phyloP scores from a whole-genome alignment of 108 stramenopile species.

The Cyclotella kingstonii region DNA sequence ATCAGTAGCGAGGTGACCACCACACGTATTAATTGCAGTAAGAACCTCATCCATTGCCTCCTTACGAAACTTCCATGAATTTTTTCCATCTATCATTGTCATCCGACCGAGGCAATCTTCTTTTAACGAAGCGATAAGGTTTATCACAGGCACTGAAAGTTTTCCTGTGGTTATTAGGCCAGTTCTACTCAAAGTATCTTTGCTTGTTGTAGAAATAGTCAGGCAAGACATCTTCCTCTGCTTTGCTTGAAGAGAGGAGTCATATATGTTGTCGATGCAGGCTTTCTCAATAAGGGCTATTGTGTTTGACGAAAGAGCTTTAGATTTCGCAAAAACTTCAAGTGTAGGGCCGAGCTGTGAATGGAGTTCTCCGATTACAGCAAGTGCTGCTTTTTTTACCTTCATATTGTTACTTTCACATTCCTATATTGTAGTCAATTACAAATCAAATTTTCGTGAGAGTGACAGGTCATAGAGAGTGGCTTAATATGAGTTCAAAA shows the following conservation, averaged over 20 bases:
- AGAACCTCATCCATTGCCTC: slow-evolving; percentile 82
- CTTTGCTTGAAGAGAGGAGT: slow-evolving; percentile 27
- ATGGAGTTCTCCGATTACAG: slow-evolving; percentile 60
- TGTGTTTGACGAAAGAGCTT: slow-evolving; percentile 26
- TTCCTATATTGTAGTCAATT: slow-evolving; percentile 48
- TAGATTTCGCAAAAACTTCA: slow-evolving; percentile 52
- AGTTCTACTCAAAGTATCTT: too few species aligned
- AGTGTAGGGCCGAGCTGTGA: slow-evolving; percentile 72
- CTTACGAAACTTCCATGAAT: slow-evolving; percentile 82
- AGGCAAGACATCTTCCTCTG: slow-evolving; percentile 47
- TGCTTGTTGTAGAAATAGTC: slow-evolving; percentile 11
- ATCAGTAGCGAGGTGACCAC: slow-evolving; percentile 47
- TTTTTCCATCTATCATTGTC: slow-evolving; percentile 69
- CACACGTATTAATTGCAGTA: slow-evolving; percentile 47
- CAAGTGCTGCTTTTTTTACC: slow-evolving; percentile 64
- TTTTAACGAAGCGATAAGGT: slow-evolving; percentile 52
- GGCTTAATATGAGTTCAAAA: too few species aligned
- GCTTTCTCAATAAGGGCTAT: slow-evolving; percentile 49
- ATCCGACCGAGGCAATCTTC: slow-evolving; percentile 57
- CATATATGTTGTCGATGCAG: slow-evolving; percentile 45
- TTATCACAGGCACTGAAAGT: slow-evolving; percentile 49
- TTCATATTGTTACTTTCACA: slow-evolving; percentile 62
- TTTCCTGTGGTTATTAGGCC: too few species aligned
- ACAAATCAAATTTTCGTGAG: neutral
- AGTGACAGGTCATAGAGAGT: neutral